Evolutionary conservation across 495 filamentous ascomycete species (phyloP).

Genomic region (Chlorociboria aeruginascens): DNA sequence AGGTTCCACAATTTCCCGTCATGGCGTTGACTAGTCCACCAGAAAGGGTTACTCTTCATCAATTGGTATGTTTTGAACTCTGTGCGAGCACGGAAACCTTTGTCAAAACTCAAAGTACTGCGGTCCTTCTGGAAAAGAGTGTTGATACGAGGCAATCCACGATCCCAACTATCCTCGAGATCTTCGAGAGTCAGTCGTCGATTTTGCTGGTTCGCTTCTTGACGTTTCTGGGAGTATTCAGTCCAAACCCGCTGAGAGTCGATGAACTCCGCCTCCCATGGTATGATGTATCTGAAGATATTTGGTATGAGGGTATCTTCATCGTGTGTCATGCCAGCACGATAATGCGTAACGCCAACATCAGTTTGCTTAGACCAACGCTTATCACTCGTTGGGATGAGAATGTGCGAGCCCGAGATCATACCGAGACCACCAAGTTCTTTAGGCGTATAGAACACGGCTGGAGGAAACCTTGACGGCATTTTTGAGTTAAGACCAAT

Average conservation of each 20-base stretch:
- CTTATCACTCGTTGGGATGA: slow-evolving; percentile 96
- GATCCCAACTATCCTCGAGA: slow-evolving; percentile 98
- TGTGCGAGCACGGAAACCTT: slow-evolving; percentile 89
- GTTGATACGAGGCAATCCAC: slow-evolving; percentile 96
- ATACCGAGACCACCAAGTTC: slow-evolving; percentile 96
- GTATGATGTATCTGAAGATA: slow-evolving; percentile 99
- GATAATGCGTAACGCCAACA: slow-evolving; percentile 92
- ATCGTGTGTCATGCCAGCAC: slow-evolving; percentile 96
- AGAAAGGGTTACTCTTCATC: slow-evolving; percentile 99
- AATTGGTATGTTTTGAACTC: slow-evolving; percentile 98
- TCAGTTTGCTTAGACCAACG: slow-evolving; percentile 98
- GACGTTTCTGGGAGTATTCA: slow-evolving; percentile 95
- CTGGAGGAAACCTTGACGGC: slow-evolving; percentile 97
- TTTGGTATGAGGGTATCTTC: slow-evolving; percentile 97
- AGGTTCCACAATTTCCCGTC: slow-evolving; percentile 99
- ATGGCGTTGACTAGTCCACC: slow-evolving; percentile 98
- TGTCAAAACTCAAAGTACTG: slow-evolving; percentile 96
- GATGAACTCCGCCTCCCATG: slow-evolving; percentile 99
- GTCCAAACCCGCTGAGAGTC: slow-evolving; percentile 99
- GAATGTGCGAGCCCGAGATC: slow-evolving; percentile 97
- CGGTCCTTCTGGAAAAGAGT: slow-evolving; percentile 99
- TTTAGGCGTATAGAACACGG: slow-evolving; percentile 98
- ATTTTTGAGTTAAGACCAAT: slow-evolving; percentile 99
- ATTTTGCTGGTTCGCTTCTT: slow-evolving; percentile 97
- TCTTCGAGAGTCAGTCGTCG: slow-evolving; percentile 90